These are phyloP conservation scores for Neurospora sublineolata DNA, from an alignment of 495 filamentous ascomycete genomes.

Conservation along the genomic window DNA sequence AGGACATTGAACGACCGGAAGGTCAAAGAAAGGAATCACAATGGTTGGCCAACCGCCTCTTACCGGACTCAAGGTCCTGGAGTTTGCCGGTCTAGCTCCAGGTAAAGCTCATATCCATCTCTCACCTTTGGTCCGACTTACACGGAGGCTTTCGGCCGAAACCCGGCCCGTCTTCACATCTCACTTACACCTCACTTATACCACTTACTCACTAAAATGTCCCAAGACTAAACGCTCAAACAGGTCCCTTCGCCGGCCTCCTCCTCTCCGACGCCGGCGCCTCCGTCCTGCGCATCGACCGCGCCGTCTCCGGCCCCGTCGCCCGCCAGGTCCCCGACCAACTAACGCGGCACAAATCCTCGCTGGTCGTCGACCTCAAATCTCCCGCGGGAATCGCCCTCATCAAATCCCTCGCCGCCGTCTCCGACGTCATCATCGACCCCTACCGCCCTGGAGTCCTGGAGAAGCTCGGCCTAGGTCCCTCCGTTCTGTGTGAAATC, in stretches of 20 bases:
- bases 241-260: slow-evolving; percentile 80
- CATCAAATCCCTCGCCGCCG: slow-evolving; percentile 48
- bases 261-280: slow-evolving; percentile 85
- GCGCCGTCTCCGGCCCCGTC: slow-evolving; percentile 24
- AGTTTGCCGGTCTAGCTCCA: slow-evolving; percentile 82
- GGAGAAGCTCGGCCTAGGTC: slow-evolving; percentile 68
- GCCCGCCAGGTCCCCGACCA: slow-evolving; percentile 48
- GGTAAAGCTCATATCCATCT: slow-evolving; percentile 35
- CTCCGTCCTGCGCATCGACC: slow-evolving; percentile 78
- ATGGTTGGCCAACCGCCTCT: slow-evolving; percentile 53
- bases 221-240: neutral
- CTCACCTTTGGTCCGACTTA: neutral
- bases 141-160: neutral
- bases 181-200: neutral
- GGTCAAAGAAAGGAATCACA: neutral
- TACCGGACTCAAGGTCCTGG: slow-evolving; percentile 66
- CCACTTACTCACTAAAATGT: neutral
- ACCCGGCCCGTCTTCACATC: neutral
- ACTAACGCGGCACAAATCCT: slow-evolving; percentile 67
- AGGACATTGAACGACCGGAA: neutral
- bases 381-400: slow-evolving; percentile 47
- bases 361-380: slow-evolving; percentile 68
- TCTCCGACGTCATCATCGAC: slow-evolving; percentile 76
- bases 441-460: slow-evolving; percentile 86
- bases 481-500: slow-evolving; percentile 44